Evolutionary conservation across 257 asterid genomes (phyloP).

Genomic region (Jacaranda mimosifolia): DNA sequence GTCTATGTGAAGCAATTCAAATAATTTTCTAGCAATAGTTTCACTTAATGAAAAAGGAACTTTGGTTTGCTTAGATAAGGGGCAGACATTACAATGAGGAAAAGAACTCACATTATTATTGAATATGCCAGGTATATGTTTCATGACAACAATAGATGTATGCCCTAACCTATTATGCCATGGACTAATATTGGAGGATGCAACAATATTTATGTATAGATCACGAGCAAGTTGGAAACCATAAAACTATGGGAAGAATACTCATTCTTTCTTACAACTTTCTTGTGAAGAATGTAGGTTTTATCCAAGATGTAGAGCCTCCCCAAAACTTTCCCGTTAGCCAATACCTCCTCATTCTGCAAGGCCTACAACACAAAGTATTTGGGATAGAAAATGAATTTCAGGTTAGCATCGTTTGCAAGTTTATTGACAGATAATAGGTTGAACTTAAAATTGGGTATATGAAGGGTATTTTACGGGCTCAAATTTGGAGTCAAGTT

Average conservation of each 20-base stretch:
- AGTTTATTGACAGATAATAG: no score
- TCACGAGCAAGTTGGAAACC: no score
- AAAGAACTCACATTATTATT: no score
- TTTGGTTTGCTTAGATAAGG: not conserved
- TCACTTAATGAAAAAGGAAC: not conserved
- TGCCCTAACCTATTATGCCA: not conserved
- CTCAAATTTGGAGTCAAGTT: no score
- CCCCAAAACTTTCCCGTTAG: not conserved
- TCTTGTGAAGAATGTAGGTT: not conserved
- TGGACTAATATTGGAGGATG: no score
- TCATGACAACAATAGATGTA: not conserved
- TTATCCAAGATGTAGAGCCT: not conserved
- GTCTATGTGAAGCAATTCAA: not conserved
- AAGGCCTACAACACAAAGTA: no score
- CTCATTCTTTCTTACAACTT: not conserved
- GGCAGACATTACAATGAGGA: not conserved
- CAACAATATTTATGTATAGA: not conserved
- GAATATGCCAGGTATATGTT: not conserved
- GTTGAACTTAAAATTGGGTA: no score
- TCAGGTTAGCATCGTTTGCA: no score
- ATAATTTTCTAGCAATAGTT: not conserved
- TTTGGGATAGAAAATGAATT: no score
- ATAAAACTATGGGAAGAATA: no score
- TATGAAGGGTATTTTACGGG: no score
- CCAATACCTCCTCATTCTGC: not conserved